A percentile compares a stretch with the other conserved stretches of the same genome.
phyloP scores from a whole-genome alignment of 2,329 filamentous ascomycete species.

The Fusarium papillatum region DNA sequence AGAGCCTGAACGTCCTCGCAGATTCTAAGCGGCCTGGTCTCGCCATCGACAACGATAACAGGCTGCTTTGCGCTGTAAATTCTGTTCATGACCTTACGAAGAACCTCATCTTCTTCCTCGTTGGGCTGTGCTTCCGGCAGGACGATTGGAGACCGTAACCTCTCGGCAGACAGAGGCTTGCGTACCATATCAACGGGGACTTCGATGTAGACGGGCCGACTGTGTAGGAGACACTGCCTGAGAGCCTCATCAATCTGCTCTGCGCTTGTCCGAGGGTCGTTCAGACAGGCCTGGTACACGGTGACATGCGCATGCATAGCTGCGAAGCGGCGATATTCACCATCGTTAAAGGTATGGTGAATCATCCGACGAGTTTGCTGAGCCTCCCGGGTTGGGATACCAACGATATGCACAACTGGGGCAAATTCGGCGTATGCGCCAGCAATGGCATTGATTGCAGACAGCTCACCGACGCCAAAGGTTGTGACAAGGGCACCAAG shows the following conservation, averaged over 20 bases:
- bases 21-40: slow-evolving; percentile 58
- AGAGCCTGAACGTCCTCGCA: slow-evolving; percentile 57
- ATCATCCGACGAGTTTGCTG: slow-evolving; percentile 59
- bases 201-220: not conserved
- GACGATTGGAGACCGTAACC: not conserved
- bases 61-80: slow-evolving; percentile 62
- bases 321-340: slow-evolving; percentile 64
- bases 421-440: not conserved
- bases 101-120: not conserved
- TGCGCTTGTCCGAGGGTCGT: slow-evolving; percentile 53
- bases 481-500: not conserved
- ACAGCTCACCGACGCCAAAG: not conserved
- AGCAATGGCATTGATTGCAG: not conserved
- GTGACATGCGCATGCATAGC: slow-evolving; percentile 64
- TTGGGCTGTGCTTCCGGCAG: not conserved
- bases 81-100: slow-evolving; percentile 53
- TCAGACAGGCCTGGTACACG: slow-evolving; percentile 58
- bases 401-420: slow-evolving; percentile 1
- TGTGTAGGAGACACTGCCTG: not conserved
- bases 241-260: not conserved
- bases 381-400: slow-evolving; percentile 55
- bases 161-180: not conserved
- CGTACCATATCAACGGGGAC: not conserved
- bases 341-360: slow-evolving; percentile 70
- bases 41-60: slow-evolving; percentile 65